Evolutionary conservation across 805 yeast species (phyloP), one percentile per base, ranked within the genome.

Genomic region (Yarrowia osloensis): DNA sequence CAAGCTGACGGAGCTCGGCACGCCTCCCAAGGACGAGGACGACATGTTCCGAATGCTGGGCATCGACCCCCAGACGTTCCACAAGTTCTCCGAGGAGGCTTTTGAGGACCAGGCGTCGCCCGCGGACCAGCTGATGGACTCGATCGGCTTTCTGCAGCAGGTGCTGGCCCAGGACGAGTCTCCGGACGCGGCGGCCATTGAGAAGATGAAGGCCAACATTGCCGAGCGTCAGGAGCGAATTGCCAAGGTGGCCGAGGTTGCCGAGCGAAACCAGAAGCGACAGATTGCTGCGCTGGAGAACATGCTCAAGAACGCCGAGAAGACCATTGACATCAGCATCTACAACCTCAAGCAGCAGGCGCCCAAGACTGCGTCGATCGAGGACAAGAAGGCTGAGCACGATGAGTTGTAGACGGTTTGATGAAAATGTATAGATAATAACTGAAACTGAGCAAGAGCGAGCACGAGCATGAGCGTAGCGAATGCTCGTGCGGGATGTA

Each of bases 241-340:
- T 15, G 42, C 40, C 54, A 44, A 61, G 54, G 24, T 9, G 8
- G 42, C 52, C 17, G 19, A 61, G 44, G 54, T 46, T 8, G 40
- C 66, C 6, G 66, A 46, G 44, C 66, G 66, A 61, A 61, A 61
- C 66, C 66, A 61, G 54, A 61, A 61, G 54, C 66, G 66, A 5
- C 52, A 46, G 54, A 35, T 61, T 46, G 54, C 52, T 13, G 66
- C 66, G 4, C 54, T 61, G 31, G 44, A 61, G 54, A 61, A 61
- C 42, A 61, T 61, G 66, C 66, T 61, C 42, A 46, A 44, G 52
- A 35, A 61, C 54, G 66, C 66, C 42, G 66, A 61, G 22, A 61
- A 61, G 54, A 22, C 66, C 24, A 31, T 61, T 11, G 66, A 61
- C 44, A 46, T 61, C 22, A 61, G 54, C 54, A 44, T 61, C 26